phyloP scores from a whole-genome alignment of 805 yeast genomes.

The Cephaloascus fragrans region DNA sequence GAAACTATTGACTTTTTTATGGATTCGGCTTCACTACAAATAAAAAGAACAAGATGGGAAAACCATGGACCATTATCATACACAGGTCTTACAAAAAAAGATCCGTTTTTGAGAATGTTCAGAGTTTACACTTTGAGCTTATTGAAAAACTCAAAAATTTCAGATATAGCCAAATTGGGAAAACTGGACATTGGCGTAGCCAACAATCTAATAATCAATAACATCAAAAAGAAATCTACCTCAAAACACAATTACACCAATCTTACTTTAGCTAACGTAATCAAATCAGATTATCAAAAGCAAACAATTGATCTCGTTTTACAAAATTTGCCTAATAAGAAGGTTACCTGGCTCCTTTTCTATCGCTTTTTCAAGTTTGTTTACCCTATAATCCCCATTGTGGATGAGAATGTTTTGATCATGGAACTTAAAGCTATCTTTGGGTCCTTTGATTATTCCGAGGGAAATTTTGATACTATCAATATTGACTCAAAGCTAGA shows the following conservation, averaged over 20 bases:
- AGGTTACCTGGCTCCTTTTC: conserved; percentile 28
- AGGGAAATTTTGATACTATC: conserved; percentile 12
- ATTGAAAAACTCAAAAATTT: background rate
- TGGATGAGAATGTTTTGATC: conserved; percentile 27
- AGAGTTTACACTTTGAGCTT: conserved; percentile 17
- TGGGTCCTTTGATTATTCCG: conserved; percentile 10
- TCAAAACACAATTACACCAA: background rate
- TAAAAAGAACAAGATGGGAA: conserved; percentile 29
- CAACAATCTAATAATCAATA: background rate
- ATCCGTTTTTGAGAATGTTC: conserved; percentile 25
- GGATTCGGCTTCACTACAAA: conserved; percentile 23
- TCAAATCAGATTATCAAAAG: background rate
- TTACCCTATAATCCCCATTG: conserved; percentile 38
- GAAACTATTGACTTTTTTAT: conserved; percentile 23
- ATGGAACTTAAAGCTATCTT: conserved; percentile 21
- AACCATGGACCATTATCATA: conserved; percentile 29
- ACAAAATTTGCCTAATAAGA: conserved; percentile 24
- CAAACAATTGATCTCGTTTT: conserved; percentile 8
- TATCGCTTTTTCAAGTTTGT: conserved; percentile 30
- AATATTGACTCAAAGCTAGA: conserved; percentile 28
- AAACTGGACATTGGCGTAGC: background rate
- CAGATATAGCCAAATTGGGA: background rate
- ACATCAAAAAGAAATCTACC: background rate
- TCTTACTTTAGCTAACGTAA: background rate
- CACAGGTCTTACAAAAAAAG: conserved; percentile 28